Percentiles rank a stretch among this genome's conserved stretches.
Conservation (phyloP, 2,329 filamentous ascomycete species). For the Colletotrichum somersetense region DNA sequence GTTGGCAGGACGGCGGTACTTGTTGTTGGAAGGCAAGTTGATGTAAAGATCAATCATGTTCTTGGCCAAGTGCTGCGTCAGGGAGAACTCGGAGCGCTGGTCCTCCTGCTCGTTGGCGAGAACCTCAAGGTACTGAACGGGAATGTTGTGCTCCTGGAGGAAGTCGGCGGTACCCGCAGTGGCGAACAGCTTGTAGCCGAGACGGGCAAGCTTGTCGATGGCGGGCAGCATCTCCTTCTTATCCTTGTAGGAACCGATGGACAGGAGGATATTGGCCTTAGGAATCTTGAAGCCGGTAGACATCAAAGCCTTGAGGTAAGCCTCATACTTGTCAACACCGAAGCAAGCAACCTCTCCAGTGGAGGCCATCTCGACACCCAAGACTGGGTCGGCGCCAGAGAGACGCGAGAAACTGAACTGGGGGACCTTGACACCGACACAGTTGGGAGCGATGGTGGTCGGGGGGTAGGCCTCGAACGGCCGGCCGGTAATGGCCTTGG, state of each 20-base stretch:
- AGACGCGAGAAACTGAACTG: constrained; percentile 99
- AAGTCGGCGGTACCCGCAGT: constrained; percentile 98
- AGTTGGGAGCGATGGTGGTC: constrained; percentile 80
- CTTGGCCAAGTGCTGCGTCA: constrained; percentile 96
- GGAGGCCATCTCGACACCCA: constrained; percentile 99
- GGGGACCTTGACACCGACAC: constrained; percentile 96
- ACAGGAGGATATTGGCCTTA: constrained; percentile 94
- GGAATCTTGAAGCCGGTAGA: constrained; percentile 97
- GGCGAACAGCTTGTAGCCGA: constrained; percentile 96
- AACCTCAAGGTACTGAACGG: constrained; percentile 93
- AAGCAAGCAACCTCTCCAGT: constrained; percentile 99
- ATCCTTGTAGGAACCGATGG: constrained; percentile 97
- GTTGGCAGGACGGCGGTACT: constrained; percentile 94
- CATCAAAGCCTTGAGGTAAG: constrained; percentile 95
- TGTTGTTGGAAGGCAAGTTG: constrained; percentile 98
- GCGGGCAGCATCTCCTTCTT: constrained; percentile 98
- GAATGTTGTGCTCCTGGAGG: constrained; percentile 90
- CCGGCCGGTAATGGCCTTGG: constrained; percentile 92
- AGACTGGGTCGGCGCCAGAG: constrained; percentile 93
- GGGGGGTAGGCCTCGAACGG: constrained; percentile 87
- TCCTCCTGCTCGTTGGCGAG: constrained; percentile 82
- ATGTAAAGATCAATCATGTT: constrained; percentile 99
- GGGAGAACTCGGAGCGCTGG: constrained; percentile 94
- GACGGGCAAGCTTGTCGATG: constrained; percentile 86
- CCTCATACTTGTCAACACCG: constrained; percentile 95